Evolutionary conservation across 768 basidiomycete species (phyloP).

Genomic region (Trametes cinnabarina): DNA sequence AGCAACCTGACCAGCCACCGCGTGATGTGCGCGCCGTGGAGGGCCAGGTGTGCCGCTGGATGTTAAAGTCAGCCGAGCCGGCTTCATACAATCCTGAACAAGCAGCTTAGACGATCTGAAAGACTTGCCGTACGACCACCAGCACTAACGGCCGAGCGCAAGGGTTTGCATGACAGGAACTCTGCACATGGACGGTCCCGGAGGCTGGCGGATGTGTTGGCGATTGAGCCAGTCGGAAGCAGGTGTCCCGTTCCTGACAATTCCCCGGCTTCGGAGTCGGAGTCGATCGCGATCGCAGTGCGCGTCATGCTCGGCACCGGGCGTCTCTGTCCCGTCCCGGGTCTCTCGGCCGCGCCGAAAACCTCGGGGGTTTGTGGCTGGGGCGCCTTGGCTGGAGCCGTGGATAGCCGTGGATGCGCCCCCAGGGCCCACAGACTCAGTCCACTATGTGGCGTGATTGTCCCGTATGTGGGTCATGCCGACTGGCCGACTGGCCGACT

Average conservation of each 20-base stretch:
- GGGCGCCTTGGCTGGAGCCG: background rate
- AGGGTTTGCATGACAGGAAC: too few species aligned
- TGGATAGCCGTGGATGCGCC: too few species aligned
- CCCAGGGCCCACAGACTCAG: too few species aligned
- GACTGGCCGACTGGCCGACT: background rate
- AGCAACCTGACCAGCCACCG: background rate
- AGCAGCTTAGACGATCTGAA: too few species aligned
- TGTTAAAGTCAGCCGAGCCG: background rate
- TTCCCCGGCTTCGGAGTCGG: background rate
- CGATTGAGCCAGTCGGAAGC: background rate
- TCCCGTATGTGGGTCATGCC: too few species aligned
- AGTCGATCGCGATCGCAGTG: conserved; percentile 5
- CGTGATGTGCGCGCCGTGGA: background rate
- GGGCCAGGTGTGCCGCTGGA: too few species aligned
- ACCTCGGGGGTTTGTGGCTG: background rate
- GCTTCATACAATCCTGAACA: too few species aligned
- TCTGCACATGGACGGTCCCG: too few species aligned
- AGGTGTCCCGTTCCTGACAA: conserved; percentile 2
- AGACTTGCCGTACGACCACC: too few species aligned
- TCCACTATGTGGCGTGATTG: too few species aligned
- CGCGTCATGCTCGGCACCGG: conserved; percentile 1
- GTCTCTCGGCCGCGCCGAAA: conserved; percentile 5
- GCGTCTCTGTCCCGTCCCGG: conserved; percentile 2
- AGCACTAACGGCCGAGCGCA: too few species aligned
- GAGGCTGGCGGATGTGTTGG: background rate